Evolutionary conservation across 257 asterid species (phyloP).

Genomic region (Nicotiana sylvestris): DNA sequence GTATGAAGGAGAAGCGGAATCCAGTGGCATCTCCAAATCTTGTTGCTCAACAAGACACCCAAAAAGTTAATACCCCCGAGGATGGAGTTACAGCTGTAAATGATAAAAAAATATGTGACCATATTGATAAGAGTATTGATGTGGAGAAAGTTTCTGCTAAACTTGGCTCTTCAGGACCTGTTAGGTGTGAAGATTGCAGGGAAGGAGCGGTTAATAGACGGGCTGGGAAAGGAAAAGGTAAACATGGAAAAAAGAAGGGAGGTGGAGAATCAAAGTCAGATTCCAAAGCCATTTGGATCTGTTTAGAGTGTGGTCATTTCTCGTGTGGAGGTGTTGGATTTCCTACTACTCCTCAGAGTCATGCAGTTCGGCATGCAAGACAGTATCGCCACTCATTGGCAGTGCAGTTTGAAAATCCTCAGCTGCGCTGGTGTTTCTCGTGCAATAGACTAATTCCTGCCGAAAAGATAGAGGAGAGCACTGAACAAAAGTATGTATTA

Average conservation of each 20-base stretch:
- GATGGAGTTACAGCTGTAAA: slow-evolving; percentile 30
- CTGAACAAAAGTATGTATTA: slow-evolving; percentile 39
- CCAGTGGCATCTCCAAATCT: slow-evolving; percentile 27
- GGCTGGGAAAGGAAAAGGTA: slow-evolving; percentile 51
- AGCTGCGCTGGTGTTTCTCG: slow-evolving; percentile 64
- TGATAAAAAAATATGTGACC: slow-evolving; percentile 58
- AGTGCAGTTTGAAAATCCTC: slow-evolving; percentile 61
- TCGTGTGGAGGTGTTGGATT: slow-evolving; percentile 89
- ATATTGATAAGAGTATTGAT: slow-evolving; percentile 53
- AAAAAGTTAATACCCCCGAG: slow-evolving; percentile 30
- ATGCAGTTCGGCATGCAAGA: slow-evolving; percentile 76
- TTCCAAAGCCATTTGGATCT: slow-evolving; percentile 71
- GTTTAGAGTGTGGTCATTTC: slow-evolving; percentile 75
- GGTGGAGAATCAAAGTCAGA: slow-evolving; percentile 40
- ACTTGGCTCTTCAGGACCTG: slow-evolving; percentile 36
- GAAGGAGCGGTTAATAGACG: slow-evolving; percentile 49
- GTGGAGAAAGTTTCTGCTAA: slow-evolving; percentile 56
- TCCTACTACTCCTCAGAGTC: slow-evolving; percentile 72
- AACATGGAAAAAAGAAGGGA: slow-evolving; percentile 63
- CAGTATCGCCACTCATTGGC: slow-evolving; percentile 62
- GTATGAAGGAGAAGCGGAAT: slow-evolving; percentile 51
- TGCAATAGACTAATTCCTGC: slow-evolving; percentile 48
- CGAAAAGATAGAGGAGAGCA: slow-evolving; percentile 46
- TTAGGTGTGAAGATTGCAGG: slow-evolving; percentile 72
- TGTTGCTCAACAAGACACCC: slow-evolving; percentile 18